These are phyloP conservation scores for Puccinia sorghi DNA, from an alignment of 1,284 basidiomycete species.

Conservation along the genomic window DNA sequence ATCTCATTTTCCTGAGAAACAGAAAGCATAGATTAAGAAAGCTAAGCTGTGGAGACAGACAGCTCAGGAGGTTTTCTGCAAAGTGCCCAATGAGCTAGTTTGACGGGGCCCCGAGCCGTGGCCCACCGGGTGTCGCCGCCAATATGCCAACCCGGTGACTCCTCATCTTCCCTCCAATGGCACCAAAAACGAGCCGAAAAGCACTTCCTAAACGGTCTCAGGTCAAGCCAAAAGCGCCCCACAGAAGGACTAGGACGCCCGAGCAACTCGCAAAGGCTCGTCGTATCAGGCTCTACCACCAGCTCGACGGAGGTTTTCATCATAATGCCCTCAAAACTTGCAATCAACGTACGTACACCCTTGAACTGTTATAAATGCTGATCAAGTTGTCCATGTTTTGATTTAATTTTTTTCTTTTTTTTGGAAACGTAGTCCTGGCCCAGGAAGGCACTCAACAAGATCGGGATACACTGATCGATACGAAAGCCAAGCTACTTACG, in stretches of 20 bases:
- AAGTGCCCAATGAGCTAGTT: too few species aligned
- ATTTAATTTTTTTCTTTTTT: neutral
- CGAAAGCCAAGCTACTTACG: constrained; percentile 37
- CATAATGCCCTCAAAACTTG: constrained; percentile 35
- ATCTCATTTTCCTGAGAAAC: too few species aligned
- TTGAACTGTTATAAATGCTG: neutral
- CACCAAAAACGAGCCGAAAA: constrained; percentile 5
- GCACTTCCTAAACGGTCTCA: neutral
- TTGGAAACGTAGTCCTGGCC: constrained; percentile 1
- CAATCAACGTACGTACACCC: constrained; percentile 24
- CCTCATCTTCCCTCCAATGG: neutral
- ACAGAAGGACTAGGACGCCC: neutral
- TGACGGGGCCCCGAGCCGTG: too few species aligned
- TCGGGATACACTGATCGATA: constrained; percentile 11
- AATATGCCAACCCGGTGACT: neutral
- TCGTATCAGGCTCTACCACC: constrained; percentile 23
- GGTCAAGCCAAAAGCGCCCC: neutral
- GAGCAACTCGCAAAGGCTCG: neutral
- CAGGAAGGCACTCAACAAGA: neutral
- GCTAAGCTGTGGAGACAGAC: too few species aligned
- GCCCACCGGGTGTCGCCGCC: too few species aligned
- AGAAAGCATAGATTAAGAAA: too few species aligned
- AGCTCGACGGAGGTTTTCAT: constrained; percentile 36
- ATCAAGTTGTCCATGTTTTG: neutral
- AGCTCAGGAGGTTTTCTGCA: too few species aligned